Percentiles rank a stretch among this genome's conserved stretches.
Evolutionary conservation across 140 eudicot species (phyloP).

Genomic region (Anethum foeniculum): DNA sequence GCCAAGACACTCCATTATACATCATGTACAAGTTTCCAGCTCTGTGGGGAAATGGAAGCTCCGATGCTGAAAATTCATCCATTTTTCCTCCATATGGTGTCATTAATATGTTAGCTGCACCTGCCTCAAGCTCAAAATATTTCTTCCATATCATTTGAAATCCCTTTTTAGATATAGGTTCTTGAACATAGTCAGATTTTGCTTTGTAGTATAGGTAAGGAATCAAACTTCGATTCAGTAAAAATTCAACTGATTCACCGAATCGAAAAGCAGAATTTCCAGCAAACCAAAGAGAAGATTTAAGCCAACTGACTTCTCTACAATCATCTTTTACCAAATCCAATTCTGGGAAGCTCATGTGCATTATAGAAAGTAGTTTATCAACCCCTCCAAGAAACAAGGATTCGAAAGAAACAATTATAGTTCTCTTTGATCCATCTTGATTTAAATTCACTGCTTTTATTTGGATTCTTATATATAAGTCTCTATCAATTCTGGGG

Average conservation of each 20-base stretch:
- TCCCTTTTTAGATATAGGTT: background rate
- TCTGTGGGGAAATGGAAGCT: slow-evolving; percentile 14
- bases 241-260: slow-evolving; percentile 6
- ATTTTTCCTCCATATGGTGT: slow-evolving; percentile 9
- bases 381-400: slow-evolving; percentile 12
- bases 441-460: slow-evolving; percentile 3
- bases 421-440: slow-evolving; percentile 4
- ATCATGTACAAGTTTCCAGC: slow-evolving; percentile 25
- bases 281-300: slow-evolving; percentile 13
- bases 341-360: slow-evolving; percentile 4
- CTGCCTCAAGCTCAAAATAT: slow-evolving; percentile 11
- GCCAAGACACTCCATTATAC: slow-evolving; percentile 16
- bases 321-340: slow-evolving; percentile 1
- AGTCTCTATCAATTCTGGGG: slow-evolving; percentile 9
- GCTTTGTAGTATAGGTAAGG: slow-evolving; percentile 12
- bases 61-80: slow-evolving; percentile 1
- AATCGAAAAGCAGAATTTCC: slow-evolving; percentile 4
- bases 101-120: slow-evolving; percentile 11
- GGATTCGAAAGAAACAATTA: background rate
- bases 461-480: slow-evolving; percentile 8
- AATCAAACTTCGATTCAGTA: slow-evolving; percentile 1
- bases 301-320: slow-evolving; percentile 10
- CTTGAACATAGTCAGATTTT: slow-evolving; percentile 13
- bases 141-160: slow-evolving; percentile 8
- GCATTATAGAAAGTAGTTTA: background rate